Base-by-base conservation (phyloP, 176 grass and related monocot species). In the Echinochloa phyllopogon region DNA sequence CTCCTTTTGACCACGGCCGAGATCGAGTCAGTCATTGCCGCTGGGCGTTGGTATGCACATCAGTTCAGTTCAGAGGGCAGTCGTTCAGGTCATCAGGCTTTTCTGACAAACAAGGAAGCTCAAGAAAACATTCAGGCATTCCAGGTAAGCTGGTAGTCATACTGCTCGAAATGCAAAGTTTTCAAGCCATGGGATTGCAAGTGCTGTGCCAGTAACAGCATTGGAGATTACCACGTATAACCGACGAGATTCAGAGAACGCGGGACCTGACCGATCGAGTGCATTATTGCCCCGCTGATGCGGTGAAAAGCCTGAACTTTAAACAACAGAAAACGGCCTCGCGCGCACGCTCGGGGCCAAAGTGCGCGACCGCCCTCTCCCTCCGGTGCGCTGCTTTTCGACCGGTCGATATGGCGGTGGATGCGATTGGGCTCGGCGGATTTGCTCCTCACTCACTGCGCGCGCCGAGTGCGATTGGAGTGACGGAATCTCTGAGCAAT, bases 381-480 rank as follows among this genome's bases (percentile, higher is more conserved):
- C 42, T 5, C 8, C 37, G 23, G 24, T 53, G 80, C 59, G 80
- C 44, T 51, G 4, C 38, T 37, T 71, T 85, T 58, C 1, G n/a
- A 44, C 41, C 42, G 68, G 29, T 0, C 14, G 87, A 75, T 80
- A 75, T 21, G 87, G 82, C 87, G 87, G 82, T 84, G 82, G 87
- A 80, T 21, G 80, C 69, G 56, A 76, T 61, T 17, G 40, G 36
- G 23, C 20, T 4, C 20, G 1, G 73, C 36, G 63, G 76, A 75
- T 87, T 25, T 38, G 49, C 0, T 74, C 77, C 82, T 25, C 38
- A 40, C 0, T 74, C 77, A 36, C 51, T 18, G 60, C 20, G 24
- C 23, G 47, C 10, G 69, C 29, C 29, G 85, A 37, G 20, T 14
- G 45, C 66, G 47, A 16, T 29, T 12, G 23, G 76, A 52, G 44